Conservation (phyloP, 179 eudicot genomes). For the Camellia oleifera region DNA sequence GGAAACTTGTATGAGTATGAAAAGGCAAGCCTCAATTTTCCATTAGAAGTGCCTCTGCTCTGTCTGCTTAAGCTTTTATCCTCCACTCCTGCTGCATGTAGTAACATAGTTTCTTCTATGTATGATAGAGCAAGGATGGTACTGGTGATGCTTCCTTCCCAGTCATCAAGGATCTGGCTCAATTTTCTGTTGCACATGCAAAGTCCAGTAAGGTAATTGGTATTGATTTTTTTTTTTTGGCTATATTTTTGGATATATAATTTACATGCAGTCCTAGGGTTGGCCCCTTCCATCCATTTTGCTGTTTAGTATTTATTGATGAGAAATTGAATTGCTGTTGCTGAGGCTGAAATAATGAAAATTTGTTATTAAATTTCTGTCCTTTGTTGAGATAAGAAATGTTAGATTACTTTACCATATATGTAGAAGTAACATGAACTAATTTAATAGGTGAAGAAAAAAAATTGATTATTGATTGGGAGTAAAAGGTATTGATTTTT, state of each 20-base stretch:
- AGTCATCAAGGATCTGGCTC: constrained; percentile 68
- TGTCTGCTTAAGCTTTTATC: constrained; percentile 12
- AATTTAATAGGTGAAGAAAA: neutral
- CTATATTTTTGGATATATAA: neutral
- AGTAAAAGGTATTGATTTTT: neutral
- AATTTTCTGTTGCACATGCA: constrained; percentile 79
- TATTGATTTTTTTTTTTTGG: neutral
- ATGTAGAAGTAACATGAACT: neutral
- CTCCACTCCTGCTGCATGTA: neutral
- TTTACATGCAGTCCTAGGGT: neutral
- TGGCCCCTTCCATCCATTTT: neutral
- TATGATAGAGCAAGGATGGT: constrained; percentile 66
- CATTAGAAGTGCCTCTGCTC: neutral
- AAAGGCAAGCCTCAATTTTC: constrained; percentile 56
- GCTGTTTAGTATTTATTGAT: neutral
- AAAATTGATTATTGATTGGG: neutral
- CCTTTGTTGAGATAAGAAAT: neutral
- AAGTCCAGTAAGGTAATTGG: constrained; percentile 64
- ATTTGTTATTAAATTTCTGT: neutral
- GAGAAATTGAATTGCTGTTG: neutral
- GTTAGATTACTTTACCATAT: neutral
- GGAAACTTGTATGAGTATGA: constrained; percentile 88
- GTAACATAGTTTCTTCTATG: neutral
- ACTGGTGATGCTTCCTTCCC: constrained; percentile 80
- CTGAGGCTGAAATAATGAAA: neutral